Percentiles rank a stretch among this genome's conserved stretches.
These are phyloP conservation scores for Phytopythium cucurbitacearum DNA, from an alignment of 352 stramenopile species.

Conservation along the genomic window DNA sequence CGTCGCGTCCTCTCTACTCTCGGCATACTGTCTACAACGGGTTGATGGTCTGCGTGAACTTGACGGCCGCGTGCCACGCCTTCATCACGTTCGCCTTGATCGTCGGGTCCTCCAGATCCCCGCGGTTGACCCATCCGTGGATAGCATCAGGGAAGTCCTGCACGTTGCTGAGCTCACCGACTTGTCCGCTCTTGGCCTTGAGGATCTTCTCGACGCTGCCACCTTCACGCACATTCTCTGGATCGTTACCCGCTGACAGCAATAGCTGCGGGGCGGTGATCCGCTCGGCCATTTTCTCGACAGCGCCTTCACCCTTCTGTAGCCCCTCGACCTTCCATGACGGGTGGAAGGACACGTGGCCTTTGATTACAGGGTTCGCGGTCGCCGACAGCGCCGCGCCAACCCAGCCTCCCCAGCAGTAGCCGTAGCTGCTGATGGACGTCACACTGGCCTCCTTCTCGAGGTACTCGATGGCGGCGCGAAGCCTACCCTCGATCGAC, in stretches of 20 bases:
- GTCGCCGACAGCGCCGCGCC: slow-evolving; percentile 8
- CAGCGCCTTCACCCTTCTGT: slow-evolving; percentile 16
- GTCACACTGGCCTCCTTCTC: slow-evolving; percentile 15
- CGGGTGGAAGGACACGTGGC: slow-evolving; percentile 27
- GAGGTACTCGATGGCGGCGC: slow-evolving; percentile 23
- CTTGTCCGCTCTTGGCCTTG: slow-evolving; percentile 9
- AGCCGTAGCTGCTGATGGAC: slow-evolving; percentile 29
- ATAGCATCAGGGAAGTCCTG: slow-evolving; percentile 41
- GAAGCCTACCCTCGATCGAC: slow-evolving; percentile 4
- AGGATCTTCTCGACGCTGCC: slow-evolving; percentile 44
- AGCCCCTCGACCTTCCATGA: slow-evolving; percentile 19
- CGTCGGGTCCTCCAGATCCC: slow-evolving; percentile 33
- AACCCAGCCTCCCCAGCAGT: slow-evolving; percentile 36
- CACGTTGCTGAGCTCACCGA: slow-evolving; percentile 17
- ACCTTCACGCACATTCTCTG: slow-evolving; percentile 23
- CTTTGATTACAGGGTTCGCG: slow-evolving; percentile 11
- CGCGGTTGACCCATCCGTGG: slow-evolving; percentile 59
- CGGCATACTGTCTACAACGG: slow-evolving; percentile 7
- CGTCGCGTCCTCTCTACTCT: too few relatives aligned
- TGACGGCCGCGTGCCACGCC: slow-evolving; percentile 31
- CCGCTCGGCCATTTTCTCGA: slow-evolving; percentile 31
- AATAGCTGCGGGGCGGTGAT: slow-evolving; percentile 43
- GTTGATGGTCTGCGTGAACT: slow-evolving; percentile 26
- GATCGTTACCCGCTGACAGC: slow-evolving; percentile 35
- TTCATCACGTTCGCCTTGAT: slow-evolving; percentile 30